Percentiles rank a stretch among this genome's conserved stretches.
phyloP scores from a whole-genome alignment of 1,139 yeast species.

The Candida anutae region DNA sequence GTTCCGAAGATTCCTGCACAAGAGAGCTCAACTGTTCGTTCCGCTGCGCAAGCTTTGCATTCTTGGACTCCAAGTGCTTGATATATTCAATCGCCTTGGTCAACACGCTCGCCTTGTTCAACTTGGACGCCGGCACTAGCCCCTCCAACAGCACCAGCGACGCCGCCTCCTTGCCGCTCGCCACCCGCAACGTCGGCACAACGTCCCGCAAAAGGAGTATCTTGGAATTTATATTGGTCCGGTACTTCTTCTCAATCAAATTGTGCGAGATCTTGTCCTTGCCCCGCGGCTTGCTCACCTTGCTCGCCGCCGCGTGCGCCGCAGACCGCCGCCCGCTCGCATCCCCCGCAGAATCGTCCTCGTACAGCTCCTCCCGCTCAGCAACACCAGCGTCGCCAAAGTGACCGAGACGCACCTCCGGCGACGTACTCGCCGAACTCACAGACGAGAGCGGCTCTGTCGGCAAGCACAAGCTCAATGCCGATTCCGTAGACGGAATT shows the following conservation, averaged over 20 bases:
- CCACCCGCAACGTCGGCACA: slow-evolving; percentile 57
- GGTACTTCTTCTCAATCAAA: slow-evolving; percentile 70
- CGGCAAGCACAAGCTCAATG: no score
- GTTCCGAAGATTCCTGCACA: slow-evolving; percentile 13
- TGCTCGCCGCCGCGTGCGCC: no score
- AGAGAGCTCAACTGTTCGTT: slow-evolving; percentile 40
- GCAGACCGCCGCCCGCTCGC: no score
- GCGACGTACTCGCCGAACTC: no score
- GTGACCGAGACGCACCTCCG: no score
- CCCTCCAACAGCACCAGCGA: slow-evolving; percentile 63
- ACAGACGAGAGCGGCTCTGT: no score
- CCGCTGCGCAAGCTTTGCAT: slow-evolving; percentile 48
- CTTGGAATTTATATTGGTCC: slow-evolving; percentile 71
- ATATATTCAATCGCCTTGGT: slow-evolving; percentile 90
- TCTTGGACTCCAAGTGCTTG: slow-evolving; percentile 68
- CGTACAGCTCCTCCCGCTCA: no score
- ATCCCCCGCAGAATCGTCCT: no score
- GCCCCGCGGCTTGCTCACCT: slow-evolving; percentile 29
- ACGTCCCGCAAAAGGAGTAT: slow-evolving; percentile 66
- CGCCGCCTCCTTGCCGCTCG: slow-evolving; percentile 32
- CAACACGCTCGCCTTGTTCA: slow-evolving; percentile 83
- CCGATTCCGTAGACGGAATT: no score
- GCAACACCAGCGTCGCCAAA: no score
- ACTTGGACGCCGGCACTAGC: slow-evolving; percentile 74
- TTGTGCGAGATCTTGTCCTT: slow-evolving; percentile 69